Evolutionary conservation across 1,284 basidiomycete genomes (phyloP), one percentile per base, ranked within the genome.

Genomic region (Ganoderma boninense): DNA sequence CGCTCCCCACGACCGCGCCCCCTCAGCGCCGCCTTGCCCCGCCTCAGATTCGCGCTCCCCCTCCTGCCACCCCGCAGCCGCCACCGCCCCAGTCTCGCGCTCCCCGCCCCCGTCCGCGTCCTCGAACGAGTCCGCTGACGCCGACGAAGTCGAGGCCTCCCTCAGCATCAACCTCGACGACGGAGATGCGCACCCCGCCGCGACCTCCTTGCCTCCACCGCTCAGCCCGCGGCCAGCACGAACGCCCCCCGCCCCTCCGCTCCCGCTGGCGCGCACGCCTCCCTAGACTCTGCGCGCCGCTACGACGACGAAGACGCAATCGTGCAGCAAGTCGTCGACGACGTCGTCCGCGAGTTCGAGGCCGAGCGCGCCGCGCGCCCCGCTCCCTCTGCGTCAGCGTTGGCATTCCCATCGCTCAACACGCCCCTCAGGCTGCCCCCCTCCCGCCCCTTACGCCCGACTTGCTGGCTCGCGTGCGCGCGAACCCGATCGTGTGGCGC

Each of bases 191-290:
- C 38, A 62, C 18, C 26, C 61, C 42, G 43, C 61, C 26, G 42
- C 16, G 61, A 29, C 16, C 60, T 29, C 60, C 42, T 43, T 8
- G 4, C 7, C 29, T 18, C 32, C 18, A 23, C 2, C 10, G 5
- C 60, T 43, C 23, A 23, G 23, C 3, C n/a, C 11, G 10, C 42
- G 11, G 20, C 5, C 54, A 32, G n/a, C 56, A 6, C 26, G 40
- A 43, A 18, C 14, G 52, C 18, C 46, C n/a, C 18, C 16, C 44
- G 26, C 57, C 20, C 13, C 44, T 23, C n/a, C 7, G 14, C 54
- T 23, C 59, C 65, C 38, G 46, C 26, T 20, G 46, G 60, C 4
- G 49, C 65, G 11, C 23, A 32, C 11, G 68, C 64, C 26, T 20
- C 32, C 63, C 43, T 64, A n/a, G 59, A 43, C 64, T 4, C 4